A percentile compares a stretch with the other conserved stretches of the same genome.
Conservation (phyloP, 192 early-diverging fungal genomes). For the Backusella liffmaniae region DNA sequence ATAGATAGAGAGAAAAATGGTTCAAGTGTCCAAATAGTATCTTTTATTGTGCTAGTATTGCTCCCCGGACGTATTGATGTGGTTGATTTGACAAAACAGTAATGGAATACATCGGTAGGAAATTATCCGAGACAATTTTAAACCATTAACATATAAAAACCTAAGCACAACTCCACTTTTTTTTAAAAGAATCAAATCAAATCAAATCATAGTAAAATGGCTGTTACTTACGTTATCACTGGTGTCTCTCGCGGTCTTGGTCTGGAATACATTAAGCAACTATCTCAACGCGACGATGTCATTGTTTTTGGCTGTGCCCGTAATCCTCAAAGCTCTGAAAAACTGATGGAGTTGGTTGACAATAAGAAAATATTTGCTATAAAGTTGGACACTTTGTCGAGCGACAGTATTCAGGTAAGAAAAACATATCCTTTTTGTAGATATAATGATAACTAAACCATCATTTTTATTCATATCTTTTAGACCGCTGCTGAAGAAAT, state of each 20-base stretch:
- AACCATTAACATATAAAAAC: neutral
- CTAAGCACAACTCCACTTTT: neutral
- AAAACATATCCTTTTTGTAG: neutral
- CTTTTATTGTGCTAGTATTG: neutral
- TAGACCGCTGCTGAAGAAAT: conserved; percentile 27
- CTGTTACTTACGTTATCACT: conserved; percentile 24
- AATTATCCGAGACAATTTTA: neutral
- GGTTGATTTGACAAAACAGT: neutral
- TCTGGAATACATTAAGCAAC: conserved; percentile 28
- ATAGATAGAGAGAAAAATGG: neutral
- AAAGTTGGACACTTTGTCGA: conserved; percentile 19
- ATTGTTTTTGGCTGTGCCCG: conserved; percentile 30
- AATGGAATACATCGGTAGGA: neutral
- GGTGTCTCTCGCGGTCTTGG: conserved; percentile 37
- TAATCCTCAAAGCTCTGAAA: conserved; percentile 14
- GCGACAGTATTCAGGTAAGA: conserved; percentile 24
- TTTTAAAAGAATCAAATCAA: neutral
- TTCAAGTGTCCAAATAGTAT: neutral
- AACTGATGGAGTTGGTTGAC: conserved; percentile 15
- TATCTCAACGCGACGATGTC: conserved; percentile 15
- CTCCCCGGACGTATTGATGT: neutral
- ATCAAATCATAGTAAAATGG: conserved; percentile 4
- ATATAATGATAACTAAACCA: neutral
- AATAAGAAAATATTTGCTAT: conserved; percentile 26
- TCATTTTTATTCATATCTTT: neutral